These are phyloP conservation scores for Hymenoscyphus linearis DNA, from an alignment of 2,329 filamentous ascomycete species.

Conservation along the genomic window DNA sequence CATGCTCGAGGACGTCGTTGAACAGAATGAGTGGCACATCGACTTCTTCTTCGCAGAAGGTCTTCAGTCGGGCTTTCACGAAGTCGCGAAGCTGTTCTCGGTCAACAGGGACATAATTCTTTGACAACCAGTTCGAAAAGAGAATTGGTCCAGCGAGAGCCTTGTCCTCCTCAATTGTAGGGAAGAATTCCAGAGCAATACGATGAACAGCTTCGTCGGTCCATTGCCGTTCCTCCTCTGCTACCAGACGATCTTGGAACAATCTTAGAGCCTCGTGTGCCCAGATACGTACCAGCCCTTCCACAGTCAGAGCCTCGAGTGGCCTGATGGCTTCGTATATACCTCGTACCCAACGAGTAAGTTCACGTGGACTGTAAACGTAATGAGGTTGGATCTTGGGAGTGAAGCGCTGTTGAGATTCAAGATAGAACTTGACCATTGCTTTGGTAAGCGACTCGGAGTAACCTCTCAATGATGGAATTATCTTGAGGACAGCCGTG, in stretches of 20 bases:
- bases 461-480: conserved; percentile 91
- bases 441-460: conserved; percentile 89
- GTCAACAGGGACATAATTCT: conserved; percentile 96
- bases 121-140: conserved; percentile 99
- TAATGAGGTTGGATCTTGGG: conserved; percentile 97
- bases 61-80: conserved; percentile 92
- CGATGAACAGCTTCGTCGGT: conserved; percentile 82
- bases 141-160: conserved; percentile 89
- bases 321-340: conserved; percentile 95
- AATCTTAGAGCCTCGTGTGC: conserved; percentile 92
- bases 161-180: conserved; percentile 85
- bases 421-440: conserved; percentile 95
- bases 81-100: conserved; percentile 94
- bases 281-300: conserved; percentile 95
- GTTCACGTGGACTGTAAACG: conserved; percentile 96
- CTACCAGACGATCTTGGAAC: conserved; percentile 95
- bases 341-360: conserved; percentile 96
- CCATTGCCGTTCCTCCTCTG: conserved; percentile 91
- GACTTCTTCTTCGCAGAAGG: conserved; percentile 98
- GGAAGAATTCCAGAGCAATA: conserved; percentile 88
- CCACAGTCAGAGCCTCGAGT: conserved; percentile 78
- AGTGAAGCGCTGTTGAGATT: conserved; percentile 92
- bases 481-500: conserved; percentile 90
- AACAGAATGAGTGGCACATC: conserved; percentile 98
- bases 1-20: conserved; percentile 97